Base-by-base conservation (phyloP, 352 stramenopile genomes). In the Phytophthora capsici region DNA sequence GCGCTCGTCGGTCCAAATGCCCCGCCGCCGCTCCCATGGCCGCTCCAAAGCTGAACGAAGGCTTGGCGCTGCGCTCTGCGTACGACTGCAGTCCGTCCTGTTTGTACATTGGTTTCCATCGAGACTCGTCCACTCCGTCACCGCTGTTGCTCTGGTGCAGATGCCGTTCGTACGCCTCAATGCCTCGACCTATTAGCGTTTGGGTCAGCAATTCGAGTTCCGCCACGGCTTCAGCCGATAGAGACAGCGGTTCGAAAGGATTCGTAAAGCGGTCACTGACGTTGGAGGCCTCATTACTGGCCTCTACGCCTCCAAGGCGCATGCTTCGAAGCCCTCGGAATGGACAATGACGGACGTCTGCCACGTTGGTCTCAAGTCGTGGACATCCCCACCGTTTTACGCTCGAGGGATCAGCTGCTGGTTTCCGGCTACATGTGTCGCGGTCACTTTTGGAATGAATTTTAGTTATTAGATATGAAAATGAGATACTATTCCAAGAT, bases 151-250 rank as follows among this genome's bases (percentile, higher is more conserved):
- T 62, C 6, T 50, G 45, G 2, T 43, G 20, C 40, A 73, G 30
- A n/a, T 70, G 47, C 9, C 38, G 59, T 55, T 84, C 72, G 65
- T 81, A 86, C 19, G 75, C 51, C 23, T 55, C 63, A 7, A 80
- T 30, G 49, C 66, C 75, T 6, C 74, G 65, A 6, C 20, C 12
- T 10, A 86, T 57, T 17, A 82, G 59, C 8, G 41, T 66, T 23
- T 65, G 60, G 19, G 72, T 61, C 34, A 82, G 52, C 19, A 30
- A 36, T n/a, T 70, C 64, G 7, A 86, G 55, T 9, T 62, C 60
- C 8, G 20, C 14, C 10, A 58, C 50, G 20, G 69, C 65, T 26
- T 69, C 66, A 1, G 63, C 23, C 17, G 57, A 62, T 17, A 86
- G 57, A 17, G 37, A 47, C 3, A 82, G 32, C 10, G 58, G 57